These are phyloP conservation scores for Ustilago crameri DNA, from an alignment of 1,284 basidiomycete species.

Conservation along the genomic window DNA sequence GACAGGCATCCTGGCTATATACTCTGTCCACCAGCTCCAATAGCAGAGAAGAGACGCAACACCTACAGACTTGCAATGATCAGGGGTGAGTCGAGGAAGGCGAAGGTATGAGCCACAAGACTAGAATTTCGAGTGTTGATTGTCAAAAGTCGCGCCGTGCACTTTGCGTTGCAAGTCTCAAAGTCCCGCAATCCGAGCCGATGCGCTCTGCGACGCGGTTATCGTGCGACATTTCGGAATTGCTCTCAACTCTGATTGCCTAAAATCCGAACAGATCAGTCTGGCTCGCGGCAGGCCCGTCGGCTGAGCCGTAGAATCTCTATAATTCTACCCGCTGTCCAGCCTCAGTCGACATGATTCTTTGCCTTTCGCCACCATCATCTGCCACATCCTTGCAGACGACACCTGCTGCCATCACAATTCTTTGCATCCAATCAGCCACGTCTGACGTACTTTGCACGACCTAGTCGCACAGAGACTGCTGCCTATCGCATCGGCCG, in stretches of 20 bases:
- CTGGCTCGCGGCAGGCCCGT: not conserved
- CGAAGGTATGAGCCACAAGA: slow-evolving; percentile 5
- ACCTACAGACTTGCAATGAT: not conserved
- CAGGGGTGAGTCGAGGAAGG: not conserved
- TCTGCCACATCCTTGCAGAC: slow-evolving; percentile 43
- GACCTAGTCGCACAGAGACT: slow-evolving; percentile 10
- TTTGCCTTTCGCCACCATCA: slow-evolving; percentile 54
- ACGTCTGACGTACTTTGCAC: slow-evolving; percentile 1
- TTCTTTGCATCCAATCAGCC: slow-evolving; percentile 20
- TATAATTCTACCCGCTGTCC: slow-evolving; percentile 19
- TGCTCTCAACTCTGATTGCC: not conserved
- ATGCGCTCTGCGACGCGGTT: slow-evolving; percentile 1
- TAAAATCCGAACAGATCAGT: slow-evolving; percentile 1
- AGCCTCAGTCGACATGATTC: not conserved
- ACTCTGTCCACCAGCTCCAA: not conserved
- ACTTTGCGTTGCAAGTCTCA: not conserved
- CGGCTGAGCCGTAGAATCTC: slow-evolving; percentile 7
- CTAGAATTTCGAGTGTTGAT: slow-evolving; percentile 26
- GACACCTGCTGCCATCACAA: slow-evolving; percentile 30
- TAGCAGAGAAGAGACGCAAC: not conserved
- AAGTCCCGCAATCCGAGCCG: slow-evolving; percentile 34
- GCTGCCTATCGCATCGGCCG: slow-evolving; percentile 4
- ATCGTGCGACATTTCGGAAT: not conserved
- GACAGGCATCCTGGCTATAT: not conserved
- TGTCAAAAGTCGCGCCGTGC: slow-evolving; percentile 16